phyloP scores from a whole-genome alignment of 2,329 filamentous ascomycete species.

The Colletotrichum tropicicola region DNA sequence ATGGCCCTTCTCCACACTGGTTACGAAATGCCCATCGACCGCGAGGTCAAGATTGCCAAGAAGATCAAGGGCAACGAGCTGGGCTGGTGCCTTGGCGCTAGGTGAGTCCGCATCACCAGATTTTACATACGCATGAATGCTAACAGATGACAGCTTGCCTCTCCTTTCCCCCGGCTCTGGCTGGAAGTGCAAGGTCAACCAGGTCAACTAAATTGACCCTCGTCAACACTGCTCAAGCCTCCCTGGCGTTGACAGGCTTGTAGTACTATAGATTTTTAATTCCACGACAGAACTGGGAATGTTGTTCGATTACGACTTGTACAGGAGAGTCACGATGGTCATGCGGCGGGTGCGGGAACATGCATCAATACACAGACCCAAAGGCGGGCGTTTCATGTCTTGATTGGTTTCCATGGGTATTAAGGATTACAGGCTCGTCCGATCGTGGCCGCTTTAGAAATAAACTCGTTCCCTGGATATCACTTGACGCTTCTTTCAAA shows the following conservation, averaged over 20 bases:
- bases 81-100: slow-evolving; percentile 97
- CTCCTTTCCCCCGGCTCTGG: slow-evolving; percentile 83
- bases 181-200: slow-evolving; percentile 87
- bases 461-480: slow-evolving; percentile 8
- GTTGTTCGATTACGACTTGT: slow-evolving; percentile 28
- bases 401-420: slow-evolving; percentile 14
- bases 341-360: slow-evolving; percentile 14
- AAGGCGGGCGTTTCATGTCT: slow-evolving; percentile 25
- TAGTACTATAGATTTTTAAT: slow-evolving; percentile 34
- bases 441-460: slow-evolving; percentile 1
- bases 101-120: slow-evolving; percentile 64
- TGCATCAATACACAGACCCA: slow-evolving; percentile 23
- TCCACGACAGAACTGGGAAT: slow-evolving; percentile 29
- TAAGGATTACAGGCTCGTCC: slow-evolving; percentile 10
- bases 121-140: slow-evolving; percentile 32
- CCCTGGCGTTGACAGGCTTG: slow-evolving; percentile 21
- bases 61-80: slow-evolving; percentile 98
- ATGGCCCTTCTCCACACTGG: slow-evolving; percentile 90
- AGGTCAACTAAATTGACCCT: slow-evolving; percentile 66
- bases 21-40: slow-evolving; percentile 96
- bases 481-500: slow-evolving; percentile 39
- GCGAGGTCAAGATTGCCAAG: slow-evolving; percentile 98
- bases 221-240: not conserved
- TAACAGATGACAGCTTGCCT: slow-evolving; percentile 74
- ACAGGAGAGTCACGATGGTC: slow-evolving; percentile 11